Base-by-base conservation (phyloP, 345 rosid species). In the Noccaea caerulescens region DNA sequence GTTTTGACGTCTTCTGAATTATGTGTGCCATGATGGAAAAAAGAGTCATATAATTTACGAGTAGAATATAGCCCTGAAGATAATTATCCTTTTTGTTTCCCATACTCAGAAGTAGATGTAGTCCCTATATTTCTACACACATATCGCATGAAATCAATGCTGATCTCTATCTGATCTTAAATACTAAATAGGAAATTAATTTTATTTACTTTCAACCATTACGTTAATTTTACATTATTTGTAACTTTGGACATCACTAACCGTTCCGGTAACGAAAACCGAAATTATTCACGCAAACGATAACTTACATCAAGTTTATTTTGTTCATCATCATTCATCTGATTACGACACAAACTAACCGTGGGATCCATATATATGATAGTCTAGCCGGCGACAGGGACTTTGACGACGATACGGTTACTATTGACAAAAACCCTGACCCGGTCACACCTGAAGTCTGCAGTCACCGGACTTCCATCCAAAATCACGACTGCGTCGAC, bases 401-500 rank as follows among this genome's bases (percentile, higher is more conserved):
- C 14, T 36, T 2, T 2, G 49, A 50, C 52, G 34, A 82, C 81
- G 12, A 41, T 39, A 20, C 73, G 34, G 14, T 63, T 11, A 6
- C 11, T 30, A 47, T 82, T 25, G 36, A 82, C 81, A 66, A 74
- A 20, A 55, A 79, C 83, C 63, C 80, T 54, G 32, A 82, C 81
- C 7, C 85, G 52, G 46, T 64, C 32, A 6, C 80, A 77, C 52
- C 73, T 36, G 13, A 77, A 62, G 16, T 80, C 81, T 10, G 0
- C 7, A 3, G 64, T 58, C 47, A 66, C 81, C 3, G 51, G 56
- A 57, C 57, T 62, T 36, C 77, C 81, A 34, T 65, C 77, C 57
- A 23, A 11, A 67, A 82, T 7, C 54, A 82, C 77, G 11, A 39
- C 14, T 3, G 72, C 79, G 10, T 61, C 6, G 1, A 72, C 44